Evolutionary conservation across 352 stramenopile genomes (phyloP).

Genomic region (Phytophthora pini): DNA sequence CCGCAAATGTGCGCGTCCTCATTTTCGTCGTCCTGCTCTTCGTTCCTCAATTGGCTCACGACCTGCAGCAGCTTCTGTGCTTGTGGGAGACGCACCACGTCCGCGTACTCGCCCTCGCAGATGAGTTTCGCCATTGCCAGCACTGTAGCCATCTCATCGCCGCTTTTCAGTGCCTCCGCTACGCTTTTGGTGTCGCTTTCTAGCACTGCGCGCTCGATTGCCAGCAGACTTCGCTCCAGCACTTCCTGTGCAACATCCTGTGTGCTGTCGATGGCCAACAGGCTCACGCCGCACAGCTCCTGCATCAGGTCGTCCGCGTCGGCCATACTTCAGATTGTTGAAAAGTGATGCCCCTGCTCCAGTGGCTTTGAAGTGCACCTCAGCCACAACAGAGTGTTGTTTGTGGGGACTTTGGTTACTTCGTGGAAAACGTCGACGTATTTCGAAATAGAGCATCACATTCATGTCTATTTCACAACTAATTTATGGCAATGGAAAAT

Average conservation of each 20-base stretch:
- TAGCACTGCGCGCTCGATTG: constrained; percentile 63
- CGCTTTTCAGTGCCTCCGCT: constrained; percentile 18
- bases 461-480: no score
- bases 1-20: constrained; percentile 56
- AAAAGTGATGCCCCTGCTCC: constrained; percentile 10
- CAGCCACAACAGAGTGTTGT: no score
- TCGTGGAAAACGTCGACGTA: no score
- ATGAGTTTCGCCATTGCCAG: constrained; percentile 62
- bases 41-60: constrained; percentile 12
- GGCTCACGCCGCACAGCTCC: constrained; percentile 64
- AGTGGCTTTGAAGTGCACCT: constrained; percentile 1
- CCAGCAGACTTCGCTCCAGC: constrained; percentile 44
- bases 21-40: constrained; percentile 26
- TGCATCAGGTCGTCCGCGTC: constrained; percentile 64
- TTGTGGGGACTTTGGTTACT: no score
- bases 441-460: no score
- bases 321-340: constrained; percentile 45
- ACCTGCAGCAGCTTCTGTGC: constrained; percentile 42
- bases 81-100: constrained; percentile 52
- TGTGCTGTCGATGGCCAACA: constrained; percentile 45
- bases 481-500: no score
- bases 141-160: constrained; percentile 25
- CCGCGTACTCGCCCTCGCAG: constrained; percentile 66
- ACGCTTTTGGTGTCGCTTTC: constrained; percentile 52
- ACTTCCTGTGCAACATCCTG: constrained; percentile 48